Evolutionary conservation across 306 rosid genomes (phyloP).

Genomic region (Parietaria judaica): DNA sequence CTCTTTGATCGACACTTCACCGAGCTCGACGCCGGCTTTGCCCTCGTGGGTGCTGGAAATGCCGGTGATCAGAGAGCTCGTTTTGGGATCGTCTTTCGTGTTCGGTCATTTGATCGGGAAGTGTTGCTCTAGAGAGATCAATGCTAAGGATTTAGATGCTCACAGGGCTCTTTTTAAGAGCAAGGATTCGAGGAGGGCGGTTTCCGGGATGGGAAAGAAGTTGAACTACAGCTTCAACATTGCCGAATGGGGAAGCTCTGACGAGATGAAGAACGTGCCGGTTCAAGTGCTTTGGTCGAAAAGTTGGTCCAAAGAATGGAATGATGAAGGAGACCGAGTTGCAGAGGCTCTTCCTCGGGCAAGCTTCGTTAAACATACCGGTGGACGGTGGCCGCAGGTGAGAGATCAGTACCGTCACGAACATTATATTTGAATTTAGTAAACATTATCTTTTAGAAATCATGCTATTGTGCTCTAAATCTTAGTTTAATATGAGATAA

Average conservation of each 20-base stretch:
- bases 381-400: slow-evolving; percentile 95
- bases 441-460: background rate
- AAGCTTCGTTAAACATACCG: slow-evolving; percentile 52
- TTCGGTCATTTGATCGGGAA: slow-evolving; percentile 41
- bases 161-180: slow-evolving; percentile 68
- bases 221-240: slow-evolving; percentile 77
- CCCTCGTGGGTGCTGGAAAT: slow-evolving; percentile 53
- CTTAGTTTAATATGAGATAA: too few species aligned
- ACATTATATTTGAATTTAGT: slow-evolving; percentile 8
- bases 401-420: slow-evolving; percentile 14
- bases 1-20: slow-evolving; percentile 58
- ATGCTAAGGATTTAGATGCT: slow-evolving; percentile 42
- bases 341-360: slow-evolving; percentile 63
- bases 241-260: slow-evolving; percentile 72
- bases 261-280: slow-evolving; percentile 59
- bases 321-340: slow-evolving; percentile 57
- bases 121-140: slow-evolving; percentile 53
- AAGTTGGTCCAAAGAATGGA: slow-evolving; percentile 81
- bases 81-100: slow-evolving; percentile 45
- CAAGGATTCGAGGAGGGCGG: slow-evolving; percentile 50
- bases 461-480: too few species aligned
- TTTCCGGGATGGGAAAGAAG: slow-evolving; percentile 65
- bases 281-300: slow-evolving; percentile 75
- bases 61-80: slow-evolving; percentile 61
- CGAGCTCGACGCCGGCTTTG: slow-evolving; percentile 42